Evolutionary conservation across 352 stramenopile species (phyloP).

Genomic region (Globisporangium polare): DNA sequence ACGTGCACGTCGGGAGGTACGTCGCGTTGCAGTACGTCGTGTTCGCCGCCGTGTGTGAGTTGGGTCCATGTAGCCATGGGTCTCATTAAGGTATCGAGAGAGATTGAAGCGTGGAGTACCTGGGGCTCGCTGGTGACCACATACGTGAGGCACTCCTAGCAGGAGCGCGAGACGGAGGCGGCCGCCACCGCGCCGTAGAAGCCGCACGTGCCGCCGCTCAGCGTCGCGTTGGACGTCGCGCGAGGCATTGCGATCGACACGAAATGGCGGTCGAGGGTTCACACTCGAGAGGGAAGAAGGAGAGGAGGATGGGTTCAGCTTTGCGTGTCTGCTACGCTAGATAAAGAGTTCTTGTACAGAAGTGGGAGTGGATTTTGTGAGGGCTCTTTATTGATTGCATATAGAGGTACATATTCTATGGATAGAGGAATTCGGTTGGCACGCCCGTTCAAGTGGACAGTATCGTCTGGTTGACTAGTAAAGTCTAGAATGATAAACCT

Average conservation of each 20-base stretch:
- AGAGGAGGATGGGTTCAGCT: no score
- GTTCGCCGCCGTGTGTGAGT: no score
- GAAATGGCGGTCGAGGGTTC: background rate
- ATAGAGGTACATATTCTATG: no score
- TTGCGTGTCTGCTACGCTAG: no score
- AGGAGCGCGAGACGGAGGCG: background rate
- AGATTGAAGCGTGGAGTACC: background rate
- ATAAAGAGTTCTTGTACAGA: no score
- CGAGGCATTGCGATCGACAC: background rate
- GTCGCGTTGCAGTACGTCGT: background rate
- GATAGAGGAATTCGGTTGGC: no score
- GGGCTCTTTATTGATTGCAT: no score
- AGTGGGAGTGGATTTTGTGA: no score
- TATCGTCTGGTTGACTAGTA: no score
- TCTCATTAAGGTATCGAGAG: no score
- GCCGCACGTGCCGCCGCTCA: background rate
- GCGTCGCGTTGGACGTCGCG: background rate
- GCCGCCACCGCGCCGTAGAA: background rate
- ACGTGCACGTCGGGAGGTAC: background rate
- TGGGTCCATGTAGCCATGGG: no score
- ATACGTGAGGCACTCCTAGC: constrained; percentile 2
- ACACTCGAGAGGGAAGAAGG: background rate
- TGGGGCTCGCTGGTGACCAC: constrained; percentile 1
- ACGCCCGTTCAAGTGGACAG: no score
- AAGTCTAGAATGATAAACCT: background rate